A percentile compares a stretch with the other conserved stretches of the same genome.
Evolutionary conservation across 352 stramenopile species (phyloP).

Genomic region (Phytopythium chamaehyphon): DNA sequence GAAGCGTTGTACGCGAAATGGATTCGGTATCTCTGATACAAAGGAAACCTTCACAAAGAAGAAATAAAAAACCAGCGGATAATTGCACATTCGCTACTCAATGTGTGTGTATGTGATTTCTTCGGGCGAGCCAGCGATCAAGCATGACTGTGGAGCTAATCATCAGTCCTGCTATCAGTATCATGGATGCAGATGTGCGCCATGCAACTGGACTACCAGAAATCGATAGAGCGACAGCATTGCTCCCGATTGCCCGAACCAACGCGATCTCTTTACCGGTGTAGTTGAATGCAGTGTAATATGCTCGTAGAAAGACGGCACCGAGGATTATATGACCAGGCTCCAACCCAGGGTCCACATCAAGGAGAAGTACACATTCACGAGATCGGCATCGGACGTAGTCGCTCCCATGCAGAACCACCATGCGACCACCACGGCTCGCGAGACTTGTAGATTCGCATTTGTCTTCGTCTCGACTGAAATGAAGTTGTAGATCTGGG

Average conservation of each 20-base stretch:
- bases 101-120: no score
- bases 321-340: background rate
- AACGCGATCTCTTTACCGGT: background rate
- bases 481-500: background rate
- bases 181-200: no score
- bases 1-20: conserved; percentile 9
- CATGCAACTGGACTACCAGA: no score
- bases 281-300: conserved; percentile 5
- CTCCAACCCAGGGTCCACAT: background rate
- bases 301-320: conserved; percentile 2
- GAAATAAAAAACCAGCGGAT: no score
- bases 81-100: no score
- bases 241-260: no score
- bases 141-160: no score
- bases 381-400: background rate
- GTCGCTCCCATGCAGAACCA: background rate
- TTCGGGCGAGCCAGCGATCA: no score
- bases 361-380: background rate
- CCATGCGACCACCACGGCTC: background rate
- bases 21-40: background rate
- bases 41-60: background rate
- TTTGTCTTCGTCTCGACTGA: no score
- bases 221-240: no score
- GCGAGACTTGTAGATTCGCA: no score
- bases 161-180: no score